A percentile compares a stretch with the other conserved stretches of the same genome.
These are phyloP conservation scores for Trichomonas gallinae DNA, from an alignment of 208 protist genomes.

Conservation along the genomic window DNA sequence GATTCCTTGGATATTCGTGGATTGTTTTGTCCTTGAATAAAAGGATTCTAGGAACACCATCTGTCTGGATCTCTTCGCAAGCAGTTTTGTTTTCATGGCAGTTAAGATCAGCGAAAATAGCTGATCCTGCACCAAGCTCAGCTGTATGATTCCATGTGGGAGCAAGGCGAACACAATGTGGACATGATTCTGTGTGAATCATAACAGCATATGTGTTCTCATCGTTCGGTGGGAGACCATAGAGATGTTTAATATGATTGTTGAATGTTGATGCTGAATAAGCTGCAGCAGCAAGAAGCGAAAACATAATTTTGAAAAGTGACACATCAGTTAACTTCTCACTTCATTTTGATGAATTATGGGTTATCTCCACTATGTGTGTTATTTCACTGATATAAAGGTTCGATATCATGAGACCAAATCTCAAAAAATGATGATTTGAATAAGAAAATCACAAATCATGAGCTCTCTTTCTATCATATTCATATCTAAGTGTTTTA, in stretches of 20 bases:
- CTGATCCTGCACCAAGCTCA: neutral
- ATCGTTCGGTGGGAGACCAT: neutral
- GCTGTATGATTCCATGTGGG: neutral
- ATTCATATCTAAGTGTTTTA: too few relatives aligned
- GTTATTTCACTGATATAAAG: too few relatives aligned
- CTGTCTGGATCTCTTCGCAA: neutral
- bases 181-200: neutral
- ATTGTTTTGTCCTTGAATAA: neutral
- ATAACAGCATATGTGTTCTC: neutral
- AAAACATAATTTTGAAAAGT: neutral
- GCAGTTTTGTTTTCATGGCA: neutral
- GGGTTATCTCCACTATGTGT: too few relatives aligned
- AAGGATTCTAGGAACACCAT: neutral
- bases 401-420: too few relatives aligned
- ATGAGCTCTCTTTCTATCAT: too few relatives aligned
- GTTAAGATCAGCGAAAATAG: neutral
- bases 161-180: neutral
- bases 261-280: neutral
- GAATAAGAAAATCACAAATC: too few relatives aligned
- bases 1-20: neutral
- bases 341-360: too few relatives aligned
- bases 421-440: too few relatives aligned
- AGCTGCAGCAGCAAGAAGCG: neutral
- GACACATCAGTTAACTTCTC: neutral
- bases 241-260: neutral